A percentile compares a stretch with the other conserved stretches of the same genome.
Evolutionary conservation across 257 asterid species (phyloP).

Genomic region (Ehretia macrophylla): DNA sequence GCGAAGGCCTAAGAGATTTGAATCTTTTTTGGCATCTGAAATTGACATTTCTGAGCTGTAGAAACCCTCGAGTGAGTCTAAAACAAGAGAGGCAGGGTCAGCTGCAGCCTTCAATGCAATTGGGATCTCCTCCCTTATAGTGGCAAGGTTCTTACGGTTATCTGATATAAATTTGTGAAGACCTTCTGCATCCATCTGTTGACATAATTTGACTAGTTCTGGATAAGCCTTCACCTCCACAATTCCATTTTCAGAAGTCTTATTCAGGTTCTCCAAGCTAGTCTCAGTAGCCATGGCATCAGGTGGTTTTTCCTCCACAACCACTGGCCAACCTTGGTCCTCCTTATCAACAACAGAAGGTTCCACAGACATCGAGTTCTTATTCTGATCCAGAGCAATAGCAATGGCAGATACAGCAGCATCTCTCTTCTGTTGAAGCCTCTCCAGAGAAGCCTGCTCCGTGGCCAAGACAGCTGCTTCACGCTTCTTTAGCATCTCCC

Average conservation of each 20-base stretch:
- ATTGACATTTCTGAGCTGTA: constrained; percentile 48
- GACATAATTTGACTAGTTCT: constrained; percentile 73
- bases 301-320: constrained; percentile 35
- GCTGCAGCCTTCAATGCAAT: constrained; percentile 69
- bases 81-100: constrained; percentile 75
- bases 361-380: constrained; percentile 36
- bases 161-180: constrained; percentile 93
- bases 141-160: constrained; percentile 84
- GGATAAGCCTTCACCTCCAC: constrained; percentile 70
- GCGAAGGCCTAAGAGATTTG: constrained; percentile 81
- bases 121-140: constrained; percentile 84
- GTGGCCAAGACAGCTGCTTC: constrained; percentile 67
- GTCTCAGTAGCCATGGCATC: constrained; percentile 29
- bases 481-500: constrained; percentile 65
- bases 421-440: constrained; percentile 95
- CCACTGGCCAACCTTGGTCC: constrained; percentile 35
- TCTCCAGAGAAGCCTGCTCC: constrained; percentile 81
- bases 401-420: constrained; percentile 83
- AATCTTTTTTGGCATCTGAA: constrained; percentile 72
- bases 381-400: constrained; percentile 49
- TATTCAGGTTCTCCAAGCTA: constrained; percentile 23
- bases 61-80: constrained; percentile 88
- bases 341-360: constrained; percentile 24
- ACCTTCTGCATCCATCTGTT: constrained; percentile 79
- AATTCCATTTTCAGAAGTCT: constrained; percentile 30